Conservation (phyloP, 805 yeast genomes). For the Barnettozyma populi region DNA sequence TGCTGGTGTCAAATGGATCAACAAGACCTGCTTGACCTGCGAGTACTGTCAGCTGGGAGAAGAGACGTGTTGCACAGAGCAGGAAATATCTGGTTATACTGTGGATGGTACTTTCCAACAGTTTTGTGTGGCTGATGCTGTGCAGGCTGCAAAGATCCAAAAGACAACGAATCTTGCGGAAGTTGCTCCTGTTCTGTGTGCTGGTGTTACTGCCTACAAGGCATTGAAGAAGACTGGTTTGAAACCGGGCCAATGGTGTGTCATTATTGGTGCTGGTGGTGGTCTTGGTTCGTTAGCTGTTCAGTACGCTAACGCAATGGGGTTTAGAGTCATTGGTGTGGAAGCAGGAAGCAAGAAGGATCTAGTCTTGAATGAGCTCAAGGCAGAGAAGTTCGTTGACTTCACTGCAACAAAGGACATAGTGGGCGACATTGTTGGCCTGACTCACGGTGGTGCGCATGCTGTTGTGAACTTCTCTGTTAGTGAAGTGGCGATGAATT, state of each 20-base stretch:
- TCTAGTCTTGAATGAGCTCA: constrained; percentile 42
- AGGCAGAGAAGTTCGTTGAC: constrained; percentile 60
- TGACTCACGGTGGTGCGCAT: constrained; percentile 61
- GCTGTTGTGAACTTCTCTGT: constrained; percentile 63
- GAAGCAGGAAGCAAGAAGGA: constrained; percentile 68
- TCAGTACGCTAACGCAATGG: constrained; percentile 75
- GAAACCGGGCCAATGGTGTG: constrained; percentile 65
- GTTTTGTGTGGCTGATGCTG: constrained; percentile 58
- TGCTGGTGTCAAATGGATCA: constrained; percentile 67
- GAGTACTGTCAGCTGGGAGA: constrained; percentile 53
- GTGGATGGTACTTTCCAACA: constrained; percentile 80
- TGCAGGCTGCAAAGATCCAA: constrained; percentile 56
- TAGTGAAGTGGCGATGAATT: constrained; percentile 44
- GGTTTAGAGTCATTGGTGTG: constrained; percentile 61
- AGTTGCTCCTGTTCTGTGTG: constrained; percentile 62
- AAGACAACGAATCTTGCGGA: constrained; percentile 45
- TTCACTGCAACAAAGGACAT: constrained; percentile 44
- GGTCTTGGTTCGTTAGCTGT: constrained; percentile 74
- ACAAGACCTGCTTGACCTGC: constrained; percentile 59
- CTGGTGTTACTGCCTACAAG: constrained; percentile 74
- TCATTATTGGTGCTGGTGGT: constrained; percentile 76
- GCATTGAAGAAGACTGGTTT: constrained; percentile 54
- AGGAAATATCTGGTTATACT: constrained; percentile 68
- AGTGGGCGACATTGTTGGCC: constrained; percentile 36
- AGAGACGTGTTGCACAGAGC: constrained; percentile 61